Base-by-base conservation (phyloP, 805 yeast species). In the Scheffersomyces spartinae region DNA sequence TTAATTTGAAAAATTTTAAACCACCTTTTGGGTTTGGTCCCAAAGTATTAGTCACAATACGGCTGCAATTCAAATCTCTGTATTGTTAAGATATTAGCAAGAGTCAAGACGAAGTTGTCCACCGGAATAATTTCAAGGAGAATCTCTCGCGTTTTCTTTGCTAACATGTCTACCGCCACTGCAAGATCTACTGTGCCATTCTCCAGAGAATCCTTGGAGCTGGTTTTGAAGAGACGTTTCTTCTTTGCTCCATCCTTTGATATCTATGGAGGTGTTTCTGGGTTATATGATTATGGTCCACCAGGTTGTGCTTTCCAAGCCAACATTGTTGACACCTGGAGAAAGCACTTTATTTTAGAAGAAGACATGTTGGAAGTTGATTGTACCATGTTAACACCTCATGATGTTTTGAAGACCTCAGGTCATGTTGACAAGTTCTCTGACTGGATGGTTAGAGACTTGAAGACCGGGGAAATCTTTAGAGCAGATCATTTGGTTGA, bases 331-430 rank as follows among this genome's bases (percentile, higher is more conserved):
- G 99, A 93, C 48, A 68, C 72, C 25, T 91, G 98, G 98, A 80
- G 97, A 66, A 88, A 86, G 55, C 99, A 91, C 60, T 91, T 91
- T 53, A 76, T 91, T 34, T 64, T 93, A 40, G 97, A 91, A 60
- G 99, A 91, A 63, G 97, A 91, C 49, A 91, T 91, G 97, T 70
- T 86, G 48, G 99, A 91, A 61, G 96, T 91, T 34, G 98, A 93
- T 64, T 77, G 93, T 57, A 84, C 98, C 31, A 86, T 91, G 86
- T 66, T 91, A 58, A 91, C 99, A 25, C 99, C 99, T 9, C 76
- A 83, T 47, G 98, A 93, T 54, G 98, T 91, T 18, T 68, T 91
- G 53, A 93, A 93, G 64, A 93, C 98, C 22, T 88, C 97, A 26
- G 99, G 99, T 43, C 99, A 91, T 56, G 98, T 91, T 38, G 99